Conservation (phyloP, 257 asterid genomes). For the Solanum appendiculatum region DNA sequence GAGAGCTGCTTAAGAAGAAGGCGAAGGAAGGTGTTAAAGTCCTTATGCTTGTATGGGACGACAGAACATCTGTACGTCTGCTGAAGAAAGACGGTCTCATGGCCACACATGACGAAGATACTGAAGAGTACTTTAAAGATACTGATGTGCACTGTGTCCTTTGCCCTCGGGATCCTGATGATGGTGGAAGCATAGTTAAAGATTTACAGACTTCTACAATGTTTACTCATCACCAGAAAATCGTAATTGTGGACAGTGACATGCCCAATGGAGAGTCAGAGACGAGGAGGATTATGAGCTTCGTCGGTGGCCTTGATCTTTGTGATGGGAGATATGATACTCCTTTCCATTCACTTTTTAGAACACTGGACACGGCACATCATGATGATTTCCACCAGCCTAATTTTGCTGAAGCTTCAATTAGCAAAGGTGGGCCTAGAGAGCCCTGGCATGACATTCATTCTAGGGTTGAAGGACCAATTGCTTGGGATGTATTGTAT, state of each 20-base stretch:
- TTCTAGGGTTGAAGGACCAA: constrained; percentile 67
- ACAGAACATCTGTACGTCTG: constrained; percentile 60
- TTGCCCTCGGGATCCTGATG: constrained; percentile 78
- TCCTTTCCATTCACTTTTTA: constrained; percentile 69
- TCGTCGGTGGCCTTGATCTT: constrained; percentile 87
- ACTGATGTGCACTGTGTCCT: constrained; percentile 58
- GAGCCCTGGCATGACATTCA: constrained; percentile 95
- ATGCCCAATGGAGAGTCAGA: constrained; percentile 40
- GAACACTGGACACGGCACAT: constrained; percentile 77
- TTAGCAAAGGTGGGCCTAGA: constrained; percentile 71
- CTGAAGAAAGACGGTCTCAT: constrained; percentile 74
- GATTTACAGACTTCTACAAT: constrained; percentile 68
- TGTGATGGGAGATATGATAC: constrained; percentile 85
- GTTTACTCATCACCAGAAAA: constrained; percentile 92
- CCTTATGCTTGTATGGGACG: constrained; percentile 87
- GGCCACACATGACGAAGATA: constrained; percentile 89
- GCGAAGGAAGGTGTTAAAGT: constrained; percentile 72
- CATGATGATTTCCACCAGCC: constrained; percentile 90
- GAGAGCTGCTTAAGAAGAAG: constrained; percentile 68
- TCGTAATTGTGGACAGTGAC: constrained; percentile 52
- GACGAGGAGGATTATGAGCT: constrained; percentile 57
- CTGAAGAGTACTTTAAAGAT: constrained; percentile 42
- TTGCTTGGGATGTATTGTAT: constrained; percentile 82
- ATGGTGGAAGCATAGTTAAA: constrained; percentile 72
- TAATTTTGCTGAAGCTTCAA: constrained; percentile 51